Conservation (phyloP, 306 rosid genomes). For the Begonia loranthoides region DNA sequence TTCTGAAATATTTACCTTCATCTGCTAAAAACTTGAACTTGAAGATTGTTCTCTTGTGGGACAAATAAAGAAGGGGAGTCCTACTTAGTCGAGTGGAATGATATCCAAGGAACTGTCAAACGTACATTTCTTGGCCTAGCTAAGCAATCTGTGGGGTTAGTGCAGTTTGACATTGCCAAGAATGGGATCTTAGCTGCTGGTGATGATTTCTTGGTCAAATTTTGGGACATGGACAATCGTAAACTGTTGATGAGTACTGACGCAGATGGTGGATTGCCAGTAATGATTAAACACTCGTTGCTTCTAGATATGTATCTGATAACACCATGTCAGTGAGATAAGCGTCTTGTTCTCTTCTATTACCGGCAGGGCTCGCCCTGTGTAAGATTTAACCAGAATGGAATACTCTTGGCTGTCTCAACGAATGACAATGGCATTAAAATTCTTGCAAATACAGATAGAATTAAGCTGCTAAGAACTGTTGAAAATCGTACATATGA, state of each 20-base stretch:
- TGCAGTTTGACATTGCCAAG: constrained; percentile 21
- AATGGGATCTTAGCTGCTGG: constrained; percentile 28
- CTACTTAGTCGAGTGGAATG: constrained; percentile 32
- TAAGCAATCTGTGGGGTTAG: constrained; percentile 9
- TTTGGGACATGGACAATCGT: constrained; percentile 34
- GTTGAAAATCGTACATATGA: constrained; percentile 1
- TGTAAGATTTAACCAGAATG: constrained; percentile 34
- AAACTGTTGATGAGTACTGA: constrained; percentile 10
- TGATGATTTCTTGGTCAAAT: constrained; percentile 22
- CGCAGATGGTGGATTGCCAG: constrained; percentile 22
- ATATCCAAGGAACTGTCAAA: constrained; percentile 16
- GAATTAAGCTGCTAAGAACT: neutral
- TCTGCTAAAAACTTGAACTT: too few species aligned
- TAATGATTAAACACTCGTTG: constrained; percentile 6
- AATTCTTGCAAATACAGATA: constrained; percentile 21
- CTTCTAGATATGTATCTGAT: too few species aligned
- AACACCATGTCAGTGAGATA: too few species aligned
- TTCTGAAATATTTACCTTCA: too few species aligned
- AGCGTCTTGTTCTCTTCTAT: too few species aligned
- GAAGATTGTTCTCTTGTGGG: constrained; percentile 35
- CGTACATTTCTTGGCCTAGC: constrained; percentile 24
- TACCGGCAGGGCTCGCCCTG: constrained; percentile 24
- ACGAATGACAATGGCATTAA: constrained; percentile 28
- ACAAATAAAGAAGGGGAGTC: constrained; percentile 27
- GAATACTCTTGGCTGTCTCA: constrained; percentile 32